Percentiles rank a stretch among this genome's conserved stretches.
Conservation (phyloP, 495 filamentous ascomycete genomes). For the Chaetomidium leptoderma region DNA sequence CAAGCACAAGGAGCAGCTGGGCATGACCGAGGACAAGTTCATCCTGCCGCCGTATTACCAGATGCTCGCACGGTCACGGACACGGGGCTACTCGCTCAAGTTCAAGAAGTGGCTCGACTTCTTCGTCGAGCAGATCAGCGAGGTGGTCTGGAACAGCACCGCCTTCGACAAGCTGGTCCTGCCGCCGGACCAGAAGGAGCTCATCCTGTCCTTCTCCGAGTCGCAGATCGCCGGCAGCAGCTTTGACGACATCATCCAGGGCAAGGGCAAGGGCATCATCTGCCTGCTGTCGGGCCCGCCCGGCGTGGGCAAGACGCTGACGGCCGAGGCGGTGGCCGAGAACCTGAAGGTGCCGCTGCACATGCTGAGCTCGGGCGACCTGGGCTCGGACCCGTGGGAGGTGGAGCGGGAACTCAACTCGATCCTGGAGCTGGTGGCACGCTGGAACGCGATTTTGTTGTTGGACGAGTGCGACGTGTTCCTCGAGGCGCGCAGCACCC, state of each 20-base stretch:
- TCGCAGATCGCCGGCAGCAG: constrained; percentile 45
- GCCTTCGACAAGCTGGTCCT: constrained; percentile 57
- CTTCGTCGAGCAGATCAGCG: constrained; percentile 32
- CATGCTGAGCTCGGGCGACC: constrained; percentile 52
- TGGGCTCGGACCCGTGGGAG: constrained; percentile 46
- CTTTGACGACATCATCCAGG: constrained; percentile 58
- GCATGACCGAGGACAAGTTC: constrained; percentile 18
- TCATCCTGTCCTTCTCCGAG: constrained; percentile 51
- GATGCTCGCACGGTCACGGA: constrained; percentile 37
- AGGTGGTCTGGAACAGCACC: constrained; percentile 49
- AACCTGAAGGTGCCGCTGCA: constrained; percentile 49
- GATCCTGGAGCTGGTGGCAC: constrained; percentile 48
- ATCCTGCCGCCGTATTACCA: constrained; percentile 40
- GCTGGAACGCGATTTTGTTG: constrained; percentile 54
- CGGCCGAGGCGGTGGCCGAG: constrained; percentile 54
- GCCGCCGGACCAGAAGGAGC: constrained; percentile 47
- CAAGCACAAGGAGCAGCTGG: constrained; percentile 23
- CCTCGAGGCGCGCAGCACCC: constrained; percentile 53
- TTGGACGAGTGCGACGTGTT: constrained; percentile 69
- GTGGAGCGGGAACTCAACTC: constrained; percentile 49
- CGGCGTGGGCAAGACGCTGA: constrained; percentile 58
- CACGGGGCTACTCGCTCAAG: constrained; percentile 44
- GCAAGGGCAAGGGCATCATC: constrained; percentile 59
- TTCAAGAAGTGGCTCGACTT: constrained; percentile 45
- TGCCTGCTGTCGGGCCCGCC: constrained; percentile 56